These are phyloP conservation scores for Teratosphaeria destructans DNA, from an alignment of 2,329 filamentous ascomycete genomes.

Conservation along the genomic window DNA sequence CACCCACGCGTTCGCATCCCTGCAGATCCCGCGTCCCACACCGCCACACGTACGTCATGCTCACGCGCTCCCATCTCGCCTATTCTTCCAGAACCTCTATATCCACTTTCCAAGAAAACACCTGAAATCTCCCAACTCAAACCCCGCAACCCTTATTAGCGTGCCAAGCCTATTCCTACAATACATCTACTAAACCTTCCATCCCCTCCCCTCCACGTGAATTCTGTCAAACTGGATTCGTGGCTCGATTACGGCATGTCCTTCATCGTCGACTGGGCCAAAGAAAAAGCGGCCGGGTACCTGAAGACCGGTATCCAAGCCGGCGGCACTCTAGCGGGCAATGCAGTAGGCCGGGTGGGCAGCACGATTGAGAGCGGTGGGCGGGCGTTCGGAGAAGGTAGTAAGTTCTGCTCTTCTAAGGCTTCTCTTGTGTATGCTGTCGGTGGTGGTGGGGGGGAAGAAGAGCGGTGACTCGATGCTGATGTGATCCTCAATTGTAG, in stretches of 20 bases:
- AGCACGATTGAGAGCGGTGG: conserved; percentile 24
- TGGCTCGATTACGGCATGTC: conserved; percentile 5
- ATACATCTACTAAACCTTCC: background rate
- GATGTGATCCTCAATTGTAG: conserved; percentile 12
- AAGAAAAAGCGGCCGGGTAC: conserved; percentile 22
- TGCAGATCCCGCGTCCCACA: background rate
- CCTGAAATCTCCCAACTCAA: background rate
- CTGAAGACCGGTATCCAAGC: conserved; percentile 25
- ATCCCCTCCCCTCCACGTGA: background rate
- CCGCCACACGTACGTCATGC: background rate
- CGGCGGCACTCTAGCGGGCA: conserved; percentile 28
- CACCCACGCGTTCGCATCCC: background rate
- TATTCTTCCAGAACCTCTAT: background rate
- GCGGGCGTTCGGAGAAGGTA: conserved; percentile 24
- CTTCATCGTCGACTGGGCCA: conserved; percentile 22
- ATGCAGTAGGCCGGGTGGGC: conserved; percentile 27
- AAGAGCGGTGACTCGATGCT: background rate
- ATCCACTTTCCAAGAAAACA: background rate
- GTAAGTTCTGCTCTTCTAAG: conserved; percentile 5
- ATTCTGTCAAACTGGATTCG: background rate
- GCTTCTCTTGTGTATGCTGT: background rate
- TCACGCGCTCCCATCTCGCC: background rate
- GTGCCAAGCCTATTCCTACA: background rate
- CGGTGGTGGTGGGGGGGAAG: too few relatives aligned
- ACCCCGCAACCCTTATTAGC: too few relatives aligned